Conservation (phyloP, 768 basidiomycete species). For the Clathrus columnatus region DNA sequence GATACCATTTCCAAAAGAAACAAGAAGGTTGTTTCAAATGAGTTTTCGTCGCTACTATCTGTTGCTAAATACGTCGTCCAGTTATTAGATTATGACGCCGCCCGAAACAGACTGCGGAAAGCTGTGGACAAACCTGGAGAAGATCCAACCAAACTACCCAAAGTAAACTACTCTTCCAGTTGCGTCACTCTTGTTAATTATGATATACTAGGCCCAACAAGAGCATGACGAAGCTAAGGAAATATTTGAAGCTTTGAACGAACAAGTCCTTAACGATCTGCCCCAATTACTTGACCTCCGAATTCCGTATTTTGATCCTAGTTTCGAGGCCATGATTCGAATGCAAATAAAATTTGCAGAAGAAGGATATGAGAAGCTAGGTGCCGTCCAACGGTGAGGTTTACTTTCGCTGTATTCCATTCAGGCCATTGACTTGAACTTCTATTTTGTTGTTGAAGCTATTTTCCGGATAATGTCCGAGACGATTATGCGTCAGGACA, state of each 20-base stretch:
- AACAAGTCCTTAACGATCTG: slow-evolving; percentile 83
- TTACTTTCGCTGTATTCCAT: not conserved
- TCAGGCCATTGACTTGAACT: not conserved
- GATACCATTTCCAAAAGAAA: slow-evolving; percentile 90
- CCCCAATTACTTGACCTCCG: slow-evolving; percentile 91
- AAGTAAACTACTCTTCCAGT: slow-evolving; percentile 31
- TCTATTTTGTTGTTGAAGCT: slow-evolving; percentile 34
- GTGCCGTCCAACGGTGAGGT: slow-evolving; percentile 78
- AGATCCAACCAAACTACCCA: slow-evolving; percentile 85
- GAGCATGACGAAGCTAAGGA: slow-evolving; percentile 94
- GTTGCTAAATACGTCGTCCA: slow-evolving; percentile 23
- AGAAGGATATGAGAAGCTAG: slow-evolving; percentile 95
- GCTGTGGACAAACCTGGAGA: slow-evolving; percentile 87
- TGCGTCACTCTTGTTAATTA: not conserved
- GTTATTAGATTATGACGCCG: slow-evolving; percentile 93
- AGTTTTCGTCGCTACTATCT: slow-evolving; percentile 2
- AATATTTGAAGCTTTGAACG: slow-evolving; percentile 87
- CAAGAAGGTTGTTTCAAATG: slow-evolving; percentile 64
- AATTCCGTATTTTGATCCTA: slow-evolving; percentile 96
- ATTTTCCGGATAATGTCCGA: slow-evolving; percentile 81
- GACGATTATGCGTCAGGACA: slow-evolving; percentile 98
- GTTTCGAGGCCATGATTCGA: slow-evolving; percentile 97
- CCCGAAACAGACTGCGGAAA: slow-evolving; percentile 84
- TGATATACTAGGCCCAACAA: slow-evolving; percentile 65
- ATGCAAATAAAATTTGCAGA: slow-evolving; percentile 98